These are phyloP conservation scores for Pholiota molesta DNA, from an alignment of 768 basidiomycete genomes.

Conservation along the genomic window DNA sequence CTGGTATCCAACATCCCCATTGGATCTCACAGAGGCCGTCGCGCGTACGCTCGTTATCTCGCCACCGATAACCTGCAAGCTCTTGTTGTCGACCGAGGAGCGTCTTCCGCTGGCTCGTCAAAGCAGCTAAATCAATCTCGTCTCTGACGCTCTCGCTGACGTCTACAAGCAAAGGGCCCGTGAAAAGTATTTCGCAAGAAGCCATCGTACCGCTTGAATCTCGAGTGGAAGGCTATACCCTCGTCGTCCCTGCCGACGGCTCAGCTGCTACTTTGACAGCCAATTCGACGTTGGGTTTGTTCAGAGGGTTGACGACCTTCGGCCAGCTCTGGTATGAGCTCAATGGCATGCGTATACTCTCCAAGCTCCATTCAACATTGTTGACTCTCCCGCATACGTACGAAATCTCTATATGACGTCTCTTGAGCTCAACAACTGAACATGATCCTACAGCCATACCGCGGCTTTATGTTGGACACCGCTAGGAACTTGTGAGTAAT, in stretches of 20 bases:
- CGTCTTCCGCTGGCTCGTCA: slow-evolving; percentile 46
- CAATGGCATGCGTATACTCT: slow-evolving; percentile 55
- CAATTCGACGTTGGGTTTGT: slow-evolving; percentile 67
- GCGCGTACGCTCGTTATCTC: slow-evolving; percentile 47
- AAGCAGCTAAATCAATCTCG: slow-evolving; percentile 42
- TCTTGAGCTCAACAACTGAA: not conserved
- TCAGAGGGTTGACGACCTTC: slow-evolving; percentile 78
- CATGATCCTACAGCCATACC: slow-evolving; percentile 53
- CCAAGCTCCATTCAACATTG: slow-evolving; percentile 58
- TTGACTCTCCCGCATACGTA: slow-evolving; percentile 69
- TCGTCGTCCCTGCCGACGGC: slow-evolving; percentile 61
- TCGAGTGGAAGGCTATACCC: slow-evolving; percentile 64
- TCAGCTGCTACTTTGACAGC: slow-evolving; percentile 56
- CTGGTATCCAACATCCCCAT: slow-evolving; percentile 47
- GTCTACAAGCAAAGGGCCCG: slow-evolving; percentile 22
- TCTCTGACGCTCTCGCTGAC: slow-evolving; percentile 49
- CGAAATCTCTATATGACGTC: slow-evolving; percentile 26
- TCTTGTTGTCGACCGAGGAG: slow-evolving; percentile 63
- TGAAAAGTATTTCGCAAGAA: slow-evolving; percentile 56
- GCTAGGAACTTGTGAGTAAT: slow-evolving; percentile 66
- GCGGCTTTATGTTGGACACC: slow-evolving; percentile 82
- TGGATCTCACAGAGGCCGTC: slow-evolving; percentile 60
- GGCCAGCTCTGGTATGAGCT: slow-evolving; percentile 67
- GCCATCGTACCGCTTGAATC: slow-evolving; percentile 50
- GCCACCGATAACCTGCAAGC: slow-evolving; percentile 58